Conservation (phyloP, 805 yeast genomes). For the Starmerella apicola region DNA sequence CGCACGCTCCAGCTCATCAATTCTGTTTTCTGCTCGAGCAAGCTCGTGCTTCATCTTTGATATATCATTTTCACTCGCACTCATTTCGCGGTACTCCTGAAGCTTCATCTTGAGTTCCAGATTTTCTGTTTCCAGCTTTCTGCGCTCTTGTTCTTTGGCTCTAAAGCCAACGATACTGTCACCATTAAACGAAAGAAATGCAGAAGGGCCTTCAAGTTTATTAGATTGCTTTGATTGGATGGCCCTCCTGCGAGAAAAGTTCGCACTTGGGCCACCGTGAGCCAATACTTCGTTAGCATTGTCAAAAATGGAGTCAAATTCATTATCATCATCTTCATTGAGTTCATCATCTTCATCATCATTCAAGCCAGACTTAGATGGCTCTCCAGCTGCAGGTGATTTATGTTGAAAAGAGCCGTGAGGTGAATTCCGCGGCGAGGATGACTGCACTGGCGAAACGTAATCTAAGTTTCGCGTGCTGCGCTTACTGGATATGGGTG, state of each 20-base stretch:
- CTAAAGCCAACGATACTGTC: constrained; percentile 1
- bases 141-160: constrained; percentile 10
- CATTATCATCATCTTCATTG: too few relatives aligned
- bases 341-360: too few relatives aligned
- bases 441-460: too few relatives aligned
- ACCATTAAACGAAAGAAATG: background rate
- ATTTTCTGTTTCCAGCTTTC: constrained; percentile 19
- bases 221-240: background rate
- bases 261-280: too few relatives aligned
- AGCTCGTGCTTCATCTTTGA: constrained; percentile 4
- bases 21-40: constrained; percentile 10
- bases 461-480: too few relatives aligned
- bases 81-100: constrained; percentile 11
- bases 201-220: background rate
- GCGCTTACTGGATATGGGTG: too few relatives aligned
- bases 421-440: background rate
- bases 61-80: constrained; percentile 9
- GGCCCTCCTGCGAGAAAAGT: too few relatives aligned
- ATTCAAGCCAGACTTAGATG: too few relatives aligned
- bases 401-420: background rate
- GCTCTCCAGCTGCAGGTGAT: too few relatives aligned
- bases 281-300: too few relatives aligned
- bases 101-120: constrained; percentile 19
- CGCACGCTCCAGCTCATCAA: constrained; percentile 14
- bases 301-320: too few relatives aligned